phyloP scores from a whole-genome alignment of 768 basidiomycete species.

The Boletus vermiculosoides region DNA sequence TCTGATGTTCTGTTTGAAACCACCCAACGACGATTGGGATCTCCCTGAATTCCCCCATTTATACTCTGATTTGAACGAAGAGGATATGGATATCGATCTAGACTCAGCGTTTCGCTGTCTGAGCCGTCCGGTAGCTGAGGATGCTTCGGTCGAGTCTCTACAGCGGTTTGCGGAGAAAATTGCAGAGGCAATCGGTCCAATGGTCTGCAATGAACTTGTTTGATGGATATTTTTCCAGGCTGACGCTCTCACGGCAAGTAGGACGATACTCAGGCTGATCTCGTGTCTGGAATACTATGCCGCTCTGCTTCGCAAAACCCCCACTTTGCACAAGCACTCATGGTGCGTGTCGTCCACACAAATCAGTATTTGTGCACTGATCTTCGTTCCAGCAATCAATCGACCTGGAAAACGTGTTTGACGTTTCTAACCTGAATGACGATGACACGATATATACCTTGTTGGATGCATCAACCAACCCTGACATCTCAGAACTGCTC shows the following conservation, averaged over 20 bases:
- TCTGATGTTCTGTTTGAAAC: slow-evolving; percentile 79
- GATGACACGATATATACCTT: slow-evolving; percentile 54
- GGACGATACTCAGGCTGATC: slow-evolving; percentile 56
- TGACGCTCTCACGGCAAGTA: slow-evolving; percentile 26
- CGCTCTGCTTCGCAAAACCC: slow-evolving; percentile 68
- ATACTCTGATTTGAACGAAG: slow-evolving; percentile 57
- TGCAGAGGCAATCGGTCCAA: slow-evolving; percentile 52
- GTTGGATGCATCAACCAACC: slow-evolving; percentile 64
- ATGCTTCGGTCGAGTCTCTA: slow-evolving; percentile 48
- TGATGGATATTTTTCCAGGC: neutral
- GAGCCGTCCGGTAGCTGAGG: slow-evolving; percentile 59
- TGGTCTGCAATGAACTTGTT: slow-evolving; percentile 41
- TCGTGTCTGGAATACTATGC: slow-evolving; percentile 59
- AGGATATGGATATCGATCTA: slow-evolving; percentile 53
- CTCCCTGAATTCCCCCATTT: slow-evolving; percentile 69
- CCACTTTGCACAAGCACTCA: slow-evolving; percentile 37
- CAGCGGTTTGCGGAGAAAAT: slow-evolving; percentile 56
- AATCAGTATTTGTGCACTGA: slow-evolving; percentile 4
- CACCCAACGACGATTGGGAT: slow-evolving; percentile 78
- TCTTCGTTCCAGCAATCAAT: slow-evolving; percentile 49
- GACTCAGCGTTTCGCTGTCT: slow-evolving; percentile 54
- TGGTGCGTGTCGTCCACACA: slow-evolving; percentile 36
- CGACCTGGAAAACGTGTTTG: slow-evolving; percentile 54
- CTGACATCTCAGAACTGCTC: slow-evolving; percentile 58
- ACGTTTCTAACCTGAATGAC: slow-evolving; percentile 47